These are phyloP conservation scores for Arthrinium puccinioides DNA, from an alignment of 2,329 filamentous ascomycete species.

Conservation along the genomic window DNA sequence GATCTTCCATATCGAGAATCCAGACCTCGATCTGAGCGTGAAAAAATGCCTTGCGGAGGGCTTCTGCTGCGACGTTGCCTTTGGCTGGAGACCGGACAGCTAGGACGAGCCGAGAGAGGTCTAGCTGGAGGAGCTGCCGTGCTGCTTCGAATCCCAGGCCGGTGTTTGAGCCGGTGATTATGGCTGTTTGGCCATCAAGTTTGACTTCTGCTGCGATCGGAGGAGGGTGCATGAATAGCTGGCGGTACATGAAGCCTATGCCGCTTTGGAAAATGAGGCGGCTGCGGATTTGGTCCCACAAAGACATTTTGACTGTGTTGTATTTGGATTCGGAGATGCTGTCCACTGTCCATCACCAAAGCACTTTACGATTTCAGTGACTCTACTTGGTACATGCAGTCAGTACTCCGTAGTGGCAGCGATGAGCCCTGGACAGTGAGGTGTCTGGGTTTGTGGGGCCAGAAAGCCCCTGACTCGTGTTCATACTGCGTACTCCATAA, in stretches of 20 bases:
- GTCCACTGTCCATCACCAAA: not conserved
- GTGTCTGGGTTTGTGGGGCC: not conserved
- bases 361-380: not conserved
- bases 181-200: constrained; percentile 19
- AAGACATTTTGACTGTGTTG: not conserved
- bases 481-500: too few relatives aligned
- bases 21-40: constrained; percentile 37
- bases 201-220: not conserved
- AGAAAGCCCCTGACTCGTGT: not conserved
- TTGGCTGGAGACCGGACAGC: constrained; percentile 35
- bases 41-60: constrained; percentile 20
- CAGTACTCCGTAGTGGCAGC: not conserved
- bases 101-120: constrained; percentile 36
- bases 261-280: constrained; percentile 5
- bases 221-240: constrained; percentile 2
- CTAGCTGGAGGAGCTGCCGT: constrained; percentile 28
- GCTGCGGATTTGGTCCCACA: constrained; percentile 1
- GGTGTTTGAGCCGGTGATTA: constrained; percentile 41
- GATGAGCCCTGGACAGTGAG: not conserved
- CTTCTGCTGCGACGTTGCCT: constrained; percentile 32
- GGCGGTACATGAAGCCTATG: constrained; percentile 5
- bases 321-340: not conserved
- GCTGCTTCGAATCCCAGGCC: constrained; percentile 41
- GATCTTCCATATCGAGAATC: constrained; percentile 39
- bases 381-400: too few relatives aligned